Percentiles rank a stretch among this genome's conserved stretches.
Conservation (phyloP, 2,329 filamentous ascomycete species). For the Chrysoporthe austroafricana region DNA sequence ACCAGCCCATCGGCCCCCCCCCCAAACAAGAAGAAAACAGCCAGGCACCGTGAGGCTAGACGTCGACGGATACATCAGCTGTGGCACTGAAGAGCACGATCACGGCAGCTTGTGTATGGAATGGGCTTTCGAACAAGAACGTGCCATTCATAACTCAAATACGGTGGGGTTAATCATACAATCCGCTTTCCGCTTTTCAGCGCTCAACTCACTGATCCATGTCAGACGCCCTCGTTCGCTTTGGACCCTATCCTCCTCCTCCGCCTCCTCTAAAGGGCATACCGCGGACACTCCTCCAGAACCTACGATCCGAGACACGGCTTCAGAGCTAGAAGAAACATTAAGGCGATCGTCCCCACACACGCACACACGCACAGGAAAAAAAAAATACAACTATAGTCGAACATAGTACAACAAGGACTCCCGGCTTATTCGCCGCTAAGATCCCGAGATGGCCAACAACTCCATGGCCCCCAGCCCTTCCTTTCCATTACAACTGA, state of each 20-base stretch:
- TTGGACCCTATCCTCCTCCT: neutral
- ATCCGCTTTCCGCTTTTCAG: neutral
- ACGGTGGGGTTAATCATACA: neutral
- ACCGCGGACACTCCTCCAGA: neutral
- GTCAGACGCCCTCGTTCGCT: neutral
- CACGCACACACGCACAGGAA: neutral
- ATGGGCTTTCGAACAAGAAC: neutral
- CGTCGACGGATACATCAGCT: no score
- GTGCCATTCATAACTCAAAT: neutral
- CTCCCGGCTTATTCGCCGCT: neutral
- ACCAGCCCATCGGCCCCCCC: no score
- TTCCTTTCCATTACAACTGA: neutral
- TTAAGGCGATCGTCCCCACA: neutral
- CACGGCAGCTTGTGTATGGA: no score
- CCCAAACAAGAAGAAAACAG: no score
- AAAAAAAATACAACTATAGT: neutral
- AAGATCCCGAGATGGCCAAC: neutral
- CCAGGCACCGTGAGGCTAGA: no score
- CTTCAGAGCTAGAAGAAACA: neutral
- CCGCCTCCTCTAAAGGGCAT: neutral
- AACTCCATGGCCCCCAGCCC: neutral
- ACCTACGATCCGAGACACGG: neutral
- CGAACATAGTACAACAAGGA: neutral
- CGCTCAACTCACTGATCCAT: neutral
- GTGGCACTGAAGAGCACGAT: no score